These are phyloP conservation scores for Kwoniella botswanensis DNA, from an alignment of 768 basidiomycete genomes.

Conservation along the genomic window DNA sequence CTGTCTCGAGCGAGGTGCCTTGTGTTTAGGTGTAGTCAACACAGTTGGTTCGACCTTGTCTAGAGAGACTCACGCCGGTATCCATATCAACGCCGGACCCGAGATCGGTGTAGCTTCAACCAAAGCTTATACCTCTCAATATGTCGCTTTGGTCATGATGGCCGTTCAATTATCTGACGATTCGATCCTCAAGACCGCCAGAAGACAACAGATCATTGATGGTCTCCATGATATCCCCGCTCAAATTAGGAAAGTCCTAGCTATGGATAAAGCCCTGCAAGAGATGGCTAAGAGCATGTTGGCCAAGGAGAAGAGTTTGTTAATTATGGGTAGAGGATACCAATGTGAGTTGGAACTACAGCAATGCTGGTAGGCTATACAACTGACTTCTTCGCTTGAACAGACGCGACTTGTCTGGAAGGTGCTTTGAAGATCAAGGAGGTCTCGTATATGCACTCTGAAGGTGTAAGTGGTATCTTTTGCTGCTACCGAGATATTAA, in stretches of 20 bases:
- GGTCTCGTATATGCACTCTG: slow-evolving; percentile 76
- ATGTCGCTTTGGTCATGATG: slow-evolving; percentile 96
- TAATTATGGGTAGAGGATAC: slow-evolving; percentile 98
- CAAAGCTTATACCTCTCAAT: slow-evolving; percentile 99
- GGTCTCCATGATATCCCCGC: slow-evolving; percentile 86
- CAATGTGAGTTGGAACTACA: slow-evolving; percentile 62
- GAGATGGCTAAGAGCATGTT: slow-evolving; percentile 77
- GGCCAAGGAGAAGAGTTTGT: slow-evolving; percentile 73
- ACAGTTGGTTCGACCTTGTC: slow-evolving; percentile 97
- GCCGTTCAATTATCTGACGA: slow-evolving; percentile 98
- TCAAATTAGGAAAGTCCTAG: slow-evolving; percentile 85
- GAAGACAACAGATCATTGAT: slow-evolving; percentile 90
- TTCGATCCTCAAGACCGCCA: slow-evolving; percentile 86
- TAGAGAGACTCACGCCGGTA: slow-evolving; percentile 97
- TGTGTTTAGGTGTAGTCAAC: slow-evolving; percentile 97
- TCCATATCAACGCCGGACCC: slow-evolving; percentile 91
- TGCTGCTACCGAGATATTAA: background rate
- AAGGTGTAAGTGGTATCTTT: slow-evolving; percentile 56
- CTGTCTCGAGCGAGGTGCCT: slow-evolving; percentile 93
- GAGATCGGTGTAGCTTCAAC: slow-evolving; percentile 99
- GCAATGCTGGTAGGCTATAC: background rate
- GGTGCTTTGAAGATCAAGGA: slow-evolving; percentile 99
- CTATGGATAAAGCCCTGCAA: slow-evolving; percentile 75
- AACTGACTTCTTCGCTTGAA: slow-evolving; percentile 43
- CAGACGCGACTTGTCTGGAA: slow-evolving; percentile 94